A percentile compares a stretch with the other conserved stretches of the same genome.
These are phyloP conservation scores for Penicillium sp. DNA, from an alignment of 2,329 filamentous ascomycete species.

Conservation along the genomic window DNA sequence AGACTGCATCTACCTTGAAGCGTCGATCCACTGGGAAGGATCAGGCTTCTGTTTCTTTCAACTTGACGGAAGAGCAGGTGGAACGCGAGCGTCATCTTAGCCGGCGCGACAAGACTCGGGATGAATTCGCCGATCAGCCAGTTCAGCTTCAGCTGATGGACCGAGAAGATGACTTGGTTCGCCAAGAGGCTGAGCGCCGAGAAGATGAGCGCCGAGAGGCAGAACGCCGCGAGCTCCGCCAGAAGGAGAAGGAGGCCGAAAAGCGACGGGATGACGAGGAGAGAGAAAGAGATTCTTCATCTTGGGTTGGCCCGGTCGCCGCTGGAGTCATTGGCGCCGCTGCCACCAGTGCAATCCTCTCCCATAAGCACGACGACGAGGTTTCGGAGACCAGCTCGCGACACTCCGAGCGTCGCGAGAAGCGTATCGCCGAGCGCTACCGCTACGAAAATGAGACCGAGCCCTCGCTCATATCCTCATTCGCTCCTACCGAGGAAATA, in stretches of 20 bases:
- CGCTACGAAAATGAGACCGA: conserved; percentile 25
- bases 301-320: conserved; percentile 44
- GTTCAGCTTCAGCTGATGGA: conserved; percentile 34
- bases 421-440: conserved; percentile 44
- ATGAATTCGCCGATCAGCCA: conserved; percentile 20
- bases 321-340: conserved; percentile 55
- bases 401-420: conserved; percentile 40
- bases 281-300: conserved; percentile 33
- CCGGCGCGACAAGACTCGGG: conserved; percentile 26
- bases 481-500: conserved; percentile 19
- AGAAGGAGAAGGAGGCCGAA: conserved; percentile 17
- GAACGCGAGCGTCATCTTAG: conserved; percentile 48
- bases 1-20: conserved; percentile 30
- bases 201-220: conserved; percentile 7
- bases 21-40: conserved; percentile 40
- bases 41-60: conserved; percentile 57
- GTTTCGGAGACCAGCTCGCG: conserved; percentile 34
- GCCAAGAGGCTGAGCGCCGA: conserved; percentile 20
- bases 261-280: conserved; percentile 13
- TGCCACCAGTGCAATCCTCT: conserved; percentile 47
- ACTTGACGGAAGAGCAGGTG: conserved; percentile 59
- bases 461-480: conserved; percentile 27
- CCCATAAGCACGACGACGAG: conserved; percentile 30
- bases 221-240: background rate
- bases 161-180: conserved; percentile 27